Percentiles rank a stretch among this genome's conserved stretches.
Evolutionary conservation across 176 grass and related monocot species (phyloP).

Genomic region (Miscanthus lutarioriparius): DNA sequence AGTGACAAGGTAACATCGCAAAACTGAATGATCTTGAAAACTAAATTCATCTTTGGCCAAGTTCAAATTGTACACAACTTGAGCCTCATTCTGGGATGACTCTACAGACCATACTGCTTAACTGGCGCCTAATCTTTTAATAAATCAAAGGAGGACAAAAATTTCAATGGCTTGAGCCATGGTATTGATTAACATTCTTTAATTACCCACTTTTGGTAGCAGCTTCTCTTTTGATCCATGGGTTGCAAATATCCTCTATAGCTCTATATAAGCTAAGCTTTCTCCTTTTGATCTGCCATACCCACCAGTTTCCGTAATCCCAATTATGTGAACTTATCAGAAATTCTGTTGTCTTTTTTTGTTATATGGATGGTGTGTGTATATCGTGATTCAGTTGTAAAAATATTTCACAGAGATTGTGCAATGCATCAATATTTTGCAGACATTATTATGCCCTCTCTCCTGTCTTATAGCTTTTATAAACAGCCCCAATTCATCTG

Average conservation of each 20-base stretch:
- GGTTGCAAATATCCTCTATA: background rate
- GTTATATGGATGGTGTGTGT: background rate
- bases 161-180: background rate
- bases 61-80: background rate
- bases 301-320: background rate
- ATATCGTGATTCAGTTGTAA: background rate
- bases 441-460: background rate
- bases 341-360: background rate
- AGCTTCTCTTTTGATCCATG: background rate
- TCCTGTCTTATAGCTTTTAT: background rate
- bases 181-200: background rate
- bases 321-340: background rate
- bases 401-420: background rate
- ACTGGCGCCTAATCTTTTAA: background rate
- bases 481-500: background rate
- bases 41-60: background rate
- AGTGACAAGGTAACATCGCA: background rate
- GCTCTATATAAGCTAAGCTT: background rate
- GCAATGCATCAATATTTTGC: background rate
- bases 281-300: background rate
- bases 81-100: background rate
- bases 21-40: background rate
- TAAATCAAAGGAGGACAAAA: background rate
- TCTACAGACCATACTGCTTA: background rate
- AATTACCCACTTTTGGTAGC: background rate